Evolutionary conservation across 2,329 filamentous ascomycete genomes (phyloP).

Genomic region (Juglanconis sp.): DNA sequence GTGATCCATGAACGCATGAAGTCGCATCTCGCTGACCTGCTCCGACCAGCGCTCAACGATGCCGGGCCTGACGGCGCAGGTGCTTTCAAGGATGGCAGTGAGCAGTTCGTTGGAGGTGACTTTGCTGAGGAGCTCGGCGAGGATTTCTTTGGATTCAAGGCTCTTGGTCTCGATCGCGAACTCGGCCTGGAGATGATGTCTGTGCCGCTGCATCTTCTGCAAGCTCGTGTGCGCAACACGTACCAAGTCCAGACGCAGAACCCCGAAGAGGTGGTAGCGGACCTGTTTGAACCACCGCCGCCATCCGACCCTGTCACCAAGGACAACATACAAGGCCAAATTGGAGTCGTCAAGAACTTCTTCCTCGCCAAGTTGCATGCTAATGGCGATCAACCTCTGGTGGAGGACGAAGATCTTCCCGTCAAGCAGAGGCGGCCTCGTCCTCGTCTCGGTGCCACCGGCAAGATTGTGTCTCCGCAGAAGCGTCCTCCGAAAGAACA

Average conservation of each 20-base stretch:
- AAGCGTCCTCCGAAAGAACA: constrained; percentile 81
- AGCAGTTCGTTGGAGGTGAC: constrained; percentile 94
- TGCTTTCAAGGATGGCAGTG: constrained; percentile 93
- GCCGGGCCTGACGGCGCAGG: constrained; percentile 79
- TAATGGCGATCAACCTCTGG: constrained; percentile 75
- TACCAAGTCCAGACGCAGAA: constrained; percentile 72
- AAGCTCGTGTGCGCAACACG: constrained; percentile 82
- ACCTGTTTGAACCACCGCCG: constrained; percentile 65
- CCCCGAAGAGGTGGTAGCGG: constrained; percentile 54
- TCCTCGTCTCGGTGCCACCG: constrained; percentile 65
- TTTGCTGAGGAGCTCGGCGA: constrained; percentile 97
- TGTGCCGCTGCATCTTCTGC: constrained; percentile 89
- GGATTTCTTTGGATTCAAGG: constrained; percentile 98
- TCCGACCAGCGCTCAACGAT: constrained; percentile 84
- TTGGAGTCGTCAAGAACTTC: constrained; percentile 86
- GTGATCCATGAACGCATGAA: constrained; percentile 95
- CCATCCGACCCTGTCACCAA: constrained; percentile 74
- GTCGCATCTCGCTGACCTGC: constrained; percentile 82
- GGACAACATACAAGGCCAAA: constrained; percentile 73
- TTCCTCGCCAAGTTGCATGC: constrained; percentile 86
- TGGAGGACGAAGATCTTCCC: constrained; percentile 93
- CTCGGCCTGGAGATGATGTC: constrained; percentile 84
- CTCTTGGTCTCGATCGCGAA: constrained; percentile 86
- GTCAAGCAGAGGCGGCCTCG: constrained; percentile 79
- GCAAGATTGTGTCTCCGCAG: constrained; percentile 82